Base-by-base conservation (phyloP, 305 asterid genomes). In the Euphrasia arctica region DNA sequence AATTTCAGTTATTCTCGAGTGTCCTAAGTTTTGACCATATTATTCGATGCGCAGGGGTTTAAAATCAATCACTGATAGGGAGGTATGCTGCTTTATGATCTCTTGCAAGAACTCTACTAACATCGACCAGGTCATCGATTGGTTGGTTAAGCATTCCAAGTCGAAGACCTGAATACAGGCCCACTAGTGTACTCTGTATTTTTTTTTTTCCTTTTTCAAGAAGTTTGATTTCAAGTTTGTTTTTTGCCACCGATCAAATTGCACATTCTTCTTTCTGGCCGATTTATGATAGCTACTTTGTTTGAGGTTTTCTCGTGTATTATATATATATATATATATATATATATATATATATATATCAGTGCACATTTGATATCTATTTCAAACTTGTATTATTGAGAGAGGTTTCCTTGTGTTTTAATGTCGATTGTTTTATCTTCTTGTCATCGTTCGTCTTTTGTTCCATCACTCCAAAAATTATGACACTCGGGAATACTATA, bases 41-140 rank as follows among this genome's bases (percentile, higher is more conserved):
- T 47, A 4, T 42, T 34, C 12, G 29, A 10, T 75, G 5, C 36
- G 15, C 83, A 93, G 99, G 99, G 97, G 60, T 56, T 80, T 93
- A 65, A 86, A 84, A 67, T 80, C 90, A 4, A 83, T 93, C 55
- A 80, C 92, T 3, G 96, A 86, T 62, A 78, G 99, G 75, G 99
- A 93, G 77, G 99, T 93, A 0, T 90, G 99, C 85, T 90, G 99
- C 91, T 90, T 73, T 73, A 90, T 90, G 97, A 90, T 93, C 80
- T 93, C 99, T 4, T 90, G 97, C 95, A 93, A 93, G 83, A 86
- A 83, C 79, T 93, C 96, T 1, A 86, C 92, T 29, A 93, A 93
- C 74, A 93, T 93, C 32, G 96, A 93, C 71, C 88, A 85, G 70
- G 99, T 93, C 65, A 90, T 93, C 34, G 95, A 93, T 60, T 93